Evolutionary conservation across 129 eudicot species (phyloP).

Genomic region (Flaveria brownii): DNA sequence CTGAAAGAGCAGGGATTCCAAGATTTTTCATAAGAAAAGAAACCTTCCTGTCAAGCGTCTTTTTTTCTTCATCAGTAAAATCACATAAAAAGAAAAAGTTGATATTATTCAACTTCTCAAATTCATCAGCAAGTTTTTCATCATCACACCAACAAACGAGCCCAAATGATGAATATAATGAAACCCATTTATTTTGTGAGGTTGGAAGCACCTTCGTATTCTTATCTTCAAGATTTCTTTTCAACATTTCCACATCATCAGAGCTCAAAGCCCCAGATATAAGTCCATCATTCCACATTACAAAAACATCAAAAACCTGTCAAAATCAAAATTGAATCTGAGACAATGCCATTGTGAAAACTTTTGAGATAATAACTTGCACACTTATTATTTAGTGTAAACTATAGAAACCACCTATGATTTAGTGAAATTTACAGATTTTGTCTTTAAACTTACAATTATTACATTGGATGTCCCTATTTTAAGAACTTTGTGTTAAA

Average conservation of each 20-base stretch:
- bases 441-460: not conserved
- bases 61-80: conserved; percentile 52
- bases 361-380: not conserved
- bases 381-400: not conserved
- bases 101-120: conserved; percentile 42
- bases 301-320: conserved; percentile 72
- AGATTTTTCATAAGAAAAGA: conserved; percentile 52
- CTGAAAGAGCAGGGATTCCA: conserved; percentile 71
- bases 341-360: not conserved
- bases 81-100: conserved; percentile 66
- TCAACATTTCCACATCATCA: conserved; percentile 60
- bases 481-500: not conserved
- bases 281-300: conserved; percentile 61
- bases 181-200: conserved; percentile 78
- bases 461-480: not conserved
- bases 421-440: not conserved
- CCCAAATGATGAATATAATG: conserved; percentile 62
- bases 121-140: conserved; percentile 63
- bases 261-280: conserved; percentile 54
- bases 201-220: conserved; percentile 77
- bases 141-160: conserved; percentile 77
- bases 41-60: conserved; percentile 31
- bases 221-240: conserved; percentile 50
- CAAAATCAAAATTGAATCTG: not conserved
- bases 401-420: not conserved